Base-by-base conservation (phyloP, 345 rosid species). In the Odontarrhena argentea region DNA sequence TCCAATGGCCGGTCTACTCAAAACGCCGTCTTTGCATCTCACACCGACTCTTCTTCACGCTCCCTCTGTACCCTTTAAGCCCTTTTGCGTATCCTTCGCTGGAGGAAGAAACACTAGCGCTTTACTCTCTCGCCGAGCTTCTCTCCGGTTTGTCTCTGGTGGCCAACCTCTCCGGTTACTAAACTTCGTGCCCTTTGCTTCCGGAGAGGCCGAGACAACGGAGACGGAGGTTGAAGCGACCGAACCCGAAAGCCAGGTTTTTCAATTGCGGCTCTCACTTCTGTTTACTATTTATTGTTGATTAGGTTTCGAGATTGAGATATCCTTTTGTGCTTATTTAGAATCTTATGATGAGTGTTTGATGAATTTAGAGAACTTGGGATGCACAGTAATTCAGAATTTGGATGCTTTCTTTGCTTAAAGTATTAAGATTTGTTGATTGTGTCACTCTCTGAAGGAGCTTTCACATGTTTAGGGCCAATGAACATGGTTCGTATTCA, bases 191-290 rank as follows among this genome's bases (percentile, higher is more conserved):
- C 81, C 86, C 14, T 85, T 82, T 35, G 81, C 89, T 75, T 79
- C 93, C 0, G 89, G 91, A 13, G 97, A 91, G 53, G 70, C 87
- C 0, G 91, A 85, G 60, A 81, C 87, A 28, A 63, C 81, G 18
- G 79, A 79, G 70, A 71, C 85, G 2, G 74, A 81, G 72, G 76
- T 79, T 76, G 69, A 73, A 51, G 75, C 79, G 52, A 72, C 61
- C 68, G 89, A 91, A 67, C 77, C 84, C 22, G 79, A 82, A 80
- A 54, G 82, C 30, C 81, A 84, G 95, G 96, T 92, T 80, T 63
- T 53, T 11, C 15, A 5, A 49, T 68, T 74, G 41, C 25, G 38
- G 8, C 63, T 32, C 6, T 54, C 44, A 38, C 25, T 11, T 68
- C 3, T 62, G 43, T 34, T 4, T 45, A 13, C 37, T n/a, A 3